Evolutionary conservation across 2,329 filamentous ascomycete species (phyloP).

Genomic region (Ambrosiella xylebori): DNA sequence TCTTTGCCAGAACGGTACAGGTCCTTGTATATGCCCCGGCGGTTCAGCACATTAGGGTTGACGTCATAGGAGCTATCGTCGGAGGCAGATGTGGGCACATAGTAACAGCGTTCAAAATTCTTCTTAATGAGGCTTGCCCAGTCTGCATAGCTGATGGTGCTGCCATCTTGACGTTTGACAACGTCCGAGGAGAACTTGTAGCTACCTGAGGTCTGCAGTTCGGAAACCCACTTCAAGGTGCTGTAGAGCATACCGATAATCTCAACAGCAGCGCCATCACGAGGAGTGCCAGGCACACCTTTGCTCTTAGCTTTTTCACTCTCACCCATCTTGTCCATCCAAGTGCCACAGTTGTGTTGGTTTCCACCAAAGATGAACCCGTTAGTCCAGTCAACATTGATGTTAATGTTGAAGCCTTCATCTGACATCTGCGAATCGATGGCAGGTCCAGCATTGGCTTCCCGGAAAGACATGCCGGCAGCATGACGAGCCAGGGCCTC

Average conservation of each 20-base stretch:
- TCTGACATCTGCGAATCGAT: conserved; percentile 88
- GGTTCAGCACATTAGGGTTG: conserved; percentile 63
- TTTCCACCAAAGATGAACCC: conserved; percentile 90
- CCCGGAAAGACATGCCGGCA: conserved; percentile 74
- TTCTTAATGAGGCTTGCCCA: conserved; percentile 69
- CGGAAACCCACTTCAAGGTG: conserved; percentile 61
- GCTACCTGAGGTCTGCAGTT: conserved; percentile 47
- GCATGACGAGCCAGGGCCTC: conserved; percentile 89
- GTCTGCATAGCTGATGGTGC: conserved; percentile 48
- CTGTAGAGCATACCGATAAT: conserved; percentile 91
- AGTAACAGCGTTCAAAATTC: conserved; percentile 90
- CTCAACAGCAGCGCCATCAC: conserved; percentile 87
- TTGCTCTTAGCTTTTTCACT: conserved; percentile 80
- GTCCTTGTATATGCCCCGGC: conserved; percentile 95
- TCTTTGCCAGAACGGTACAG: conserved; percentile 85
- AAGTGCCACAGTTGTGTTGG: conserved; percentile 89
- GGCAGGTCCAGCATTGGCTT: conserved; percentile 78
- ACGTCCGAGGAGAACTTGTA: conserved; percentile 50
- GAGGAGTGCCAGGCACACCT: conserved; percentile 86
- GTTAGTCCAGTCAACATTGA: conserved; percentile 78
- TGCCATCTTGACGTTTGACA: conserved; percentile 48
- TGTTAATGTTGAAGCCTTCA: conserved; percentile 80
- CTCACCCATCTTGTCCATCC: conserved; percentile 99
- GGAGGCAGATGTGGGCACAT: conserved; percentile 50
- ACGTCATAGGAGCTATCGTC: conserved; percentile 68